A percentile compares a stretch with the other conserved stretches of the same genome.
phyloP scores from a whole-genome alignment of 139 green algal genomes.

The Picochlorum sp. region DNA sequence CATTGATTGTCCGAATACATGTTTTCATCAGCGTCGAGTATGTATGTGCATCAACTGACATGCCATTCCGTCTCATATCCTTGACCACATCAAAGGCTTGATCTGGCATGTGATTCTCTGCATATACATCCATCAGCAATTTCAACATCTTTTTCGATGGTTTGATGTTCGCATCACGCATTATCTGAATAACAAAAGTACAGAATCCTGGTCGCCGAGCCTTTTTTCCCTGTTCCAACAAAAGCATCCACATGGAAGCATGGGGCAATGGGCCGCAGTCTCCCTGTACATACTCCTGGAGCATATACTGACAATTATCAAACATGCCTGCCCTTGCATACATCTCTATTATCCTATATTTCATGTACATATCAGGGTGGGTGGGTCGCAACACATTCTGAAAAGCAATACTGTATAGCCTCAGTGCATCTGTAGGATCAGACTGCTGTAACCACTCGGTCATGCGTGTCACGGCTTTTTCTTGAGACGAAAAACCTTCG shows the following conservation, averaged over 20 bases:
- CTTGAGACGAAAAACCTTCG: too few relatives aligned
- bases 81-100: not conserved
- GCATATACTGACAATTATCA: too few relatives aligned
- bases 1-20: constrained; percentile 10
- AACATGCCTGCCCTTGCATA: too few relatives aligned
- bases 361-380: too few relatives aligned
- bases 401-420: too few relatives aligned
- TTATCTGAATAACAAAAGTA: constrained; percentile 12
- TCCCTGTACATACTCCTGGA: too few relatives aligned
- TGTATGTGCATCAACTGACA: constrained; percentile 1
- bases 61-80: constrained; percentile 5
- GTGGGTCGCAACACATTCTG: too few relatives aligned
- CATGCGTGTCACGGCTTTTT: too few relatives aligned
- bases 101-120: constrained; percentile 7
- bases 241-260: not conserved
- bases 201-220: constrained; percentile 3
- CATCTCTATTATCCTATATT: too few relatives aligned
- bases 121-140: constrained; percentile 23
- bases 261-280: too few relatives aligned
- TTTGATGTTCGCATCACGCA: constrained; percentile 3
- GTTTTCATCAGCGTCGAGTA: constrained; percentile 18
- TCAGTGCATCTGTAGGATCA: too few relatives aligned
- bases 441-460: too few relatives aligned
- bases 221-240: not conserved
- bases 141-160: constrained; percentile 9